Conservation (phyloP, 2,329 filamentous ascomycete species). For the Paecilomyces formosus region DNA sequence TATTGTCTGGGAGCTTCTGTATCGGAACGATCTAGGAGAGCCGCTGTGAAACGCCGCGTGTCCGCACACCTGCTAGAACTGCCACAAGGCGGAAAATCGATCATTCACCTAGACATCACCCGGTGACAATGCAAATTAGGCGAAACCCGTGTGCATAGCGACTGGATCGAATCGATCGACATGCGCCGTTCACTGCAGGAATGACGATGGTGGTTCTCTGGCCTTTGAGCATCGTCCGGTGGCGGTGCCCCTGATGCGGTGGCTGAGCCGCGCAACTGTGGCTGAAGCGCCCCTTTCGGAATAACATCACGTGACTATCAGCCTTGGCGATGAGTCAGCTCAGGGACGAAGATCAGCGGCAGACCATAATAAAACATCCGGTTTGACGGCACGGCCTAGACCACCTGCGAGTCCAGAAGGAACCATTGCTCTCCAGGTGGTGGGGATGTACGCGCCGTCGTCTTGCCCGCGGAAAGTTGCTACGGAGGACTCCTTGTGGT, state of each 20-base stretch:
- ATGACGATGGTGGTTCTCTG: neutral
- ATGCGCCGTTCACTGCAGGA: neutral
- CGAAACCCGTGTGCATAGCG: neutral
- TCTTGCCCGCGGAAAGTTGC: neutral
- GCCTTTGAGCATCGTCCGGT: neutral
- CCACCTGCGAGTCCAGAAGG: neutral
- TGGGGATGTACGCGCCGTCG: neutral
- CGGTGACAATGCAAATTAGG: neutral
- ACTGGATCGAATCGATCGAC: neutral
- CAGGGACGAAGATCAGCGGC: neutral
- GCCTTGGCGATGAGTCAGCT: neutral
- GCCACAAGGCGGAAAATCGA: neutral
- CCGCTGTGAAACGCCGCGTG: neutral
- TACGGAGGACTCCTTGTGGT: neutral
- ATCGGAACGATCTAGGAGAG: slow-evolving; percentile 9
- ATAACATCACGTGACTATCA: neutral
- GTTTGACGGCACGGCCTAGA: neutral
- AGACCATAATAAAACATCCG: neutral
- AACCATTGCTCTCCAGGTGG: neutral
- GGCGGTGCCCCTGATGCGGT: neutral
- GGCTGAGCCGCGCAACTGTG: neutral
- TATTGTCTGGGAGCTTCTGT: slow-evolving; percentile 11
- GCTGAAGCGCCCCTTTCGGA: neutral
- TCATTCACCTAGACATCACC: neutral
- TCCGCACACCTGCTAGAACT: neutral